Conservation (phyloP, 768 basidiomycete genomes). For the Suillus tomentosus region DNA sequence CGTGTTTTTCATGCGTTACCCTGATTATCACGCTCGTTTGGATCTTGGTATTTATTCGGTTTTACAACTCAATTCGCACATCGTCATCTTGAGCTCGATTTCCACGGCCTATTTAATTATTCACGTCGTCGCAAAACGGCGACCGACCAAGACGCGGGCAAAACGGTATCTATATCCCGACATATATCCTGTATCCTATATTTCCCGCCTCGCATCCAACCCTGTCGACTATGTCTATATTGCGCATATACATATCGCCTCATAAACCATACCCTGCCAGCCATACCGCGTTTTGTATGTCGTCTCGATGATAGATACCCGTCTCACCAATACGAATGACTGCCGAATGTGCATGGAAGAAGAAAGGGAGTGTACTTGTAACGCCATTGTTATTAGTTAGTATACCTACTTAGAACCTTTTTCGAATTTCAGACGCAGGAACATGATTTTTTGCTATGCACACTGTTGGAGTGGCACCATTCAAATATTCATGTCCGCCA, state of each 20-base stretch:
- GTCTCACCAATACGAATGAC: conserved; percentile 23
- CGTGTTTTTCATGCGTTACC: neutral
- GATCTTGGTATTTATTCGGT: conserved; percentile 33
- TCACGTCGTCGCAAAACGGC: conserved; percentile 24
- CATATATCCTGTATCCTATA: conserved; percentile 34
- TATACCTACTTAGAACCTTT: conserved; percentile 28
- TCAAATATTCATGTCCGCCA: conserved; percentile 4
- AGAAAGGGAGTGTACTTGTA: conserved; percentile 31
- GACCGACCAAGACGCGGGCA: conserved; percentile 18
- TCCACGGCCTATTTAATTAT: conserved; percentile 34
- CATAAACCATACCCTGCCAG: conserved; percentile 13
- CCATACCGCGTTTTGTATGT: conserved; percentile 21
- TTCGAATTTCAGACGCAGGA: conserved; percentile 15
- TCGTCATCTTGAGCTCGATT: conserved; percentile 21
- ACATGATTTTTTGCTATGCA: conserved; percentile 32
- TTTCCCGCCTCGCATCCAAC: conserved; percentile 17
- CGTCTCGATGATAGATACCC: conserved; percentile 38
- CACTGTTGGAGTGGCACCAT: conserved; percentile 1
- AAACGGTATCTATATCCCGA: conserved; percentile 21
- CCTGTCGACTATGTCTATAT: conserved; percentile 32
- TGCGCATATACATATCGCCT: conserved; percentile 31
- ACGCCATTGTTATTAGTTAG: conserved; percentile 27
- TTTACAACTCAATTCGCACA: conserved; percentile 26
- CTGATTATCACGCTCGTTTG: conserved; percentile 14
- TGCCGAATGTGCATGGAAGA: conserved; percentile 35